Percentiles rank a stretch among this genome's conserved stretches.
These are phyloP conservation scores for Metarhizium sp. DNA, from an alignment of 2,329 filamentous ascomycete genomes.

Conservation along the genomic window DNA sequence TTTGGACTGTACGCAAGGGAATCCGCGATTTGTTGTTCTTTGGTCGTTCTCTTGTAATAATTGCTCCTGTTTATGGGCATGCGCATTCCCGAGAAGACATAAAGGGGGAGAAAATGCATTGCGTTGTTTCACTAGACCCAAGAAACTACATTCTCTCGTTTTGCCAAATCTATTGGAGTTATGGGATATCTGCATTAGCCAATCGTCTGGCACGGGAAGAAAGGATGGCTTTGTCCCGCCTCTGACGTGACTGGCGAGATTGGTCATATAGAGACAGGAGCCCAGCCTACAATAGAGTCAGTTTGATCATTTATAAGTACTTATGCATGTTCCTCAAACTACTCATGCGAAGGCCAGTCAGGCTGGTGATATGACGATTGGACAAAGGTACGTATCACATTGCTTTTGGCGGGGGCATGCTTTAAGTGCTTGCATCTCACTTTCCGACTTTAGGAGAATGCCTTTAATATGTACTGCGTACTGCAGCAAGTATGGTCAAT, in stretches of 20 bases:
- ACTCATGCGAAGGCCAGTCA: too few species aligned
- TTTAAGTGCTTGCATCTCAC: too few species aligned
- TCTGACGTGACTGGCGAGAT: not conserved
- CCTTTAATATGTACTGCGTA: too few species aligned
- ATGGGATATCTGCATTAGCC: not conserved
- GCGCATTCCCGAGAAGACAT: not conserved
- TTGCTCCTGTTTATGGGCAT: not conserved
- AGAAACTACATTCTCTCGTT: not conserved
- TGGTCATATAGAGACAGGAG: not conserved
- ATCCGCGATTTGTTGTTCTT: not conserved
- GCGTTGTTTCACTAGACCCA: not conserved
- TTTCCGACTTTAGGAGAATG: too few species aligned
- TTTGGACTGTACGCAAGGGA: not conserved
- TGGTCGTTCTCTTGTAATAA: not conserved
- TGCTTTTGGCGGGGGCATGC: too few species aligned
- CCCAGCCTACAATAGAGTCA: not conserved
- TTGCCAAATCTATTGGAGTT: not conserved
- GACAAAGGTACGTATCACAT: too few species aligned
- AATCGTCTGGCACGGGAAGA: not conserved
- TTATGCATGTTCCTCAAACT: too few species aligned
- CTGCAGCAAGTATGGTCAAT: too few species aligned
- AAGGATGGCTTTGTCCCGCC: not conserved
- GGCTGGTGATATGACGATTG: too few species aligned
- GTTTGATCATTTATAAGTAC: too few species aligned
- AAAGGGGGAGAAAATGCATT: not conserved